phyloP scores from a whole-genome alignment of 148 eudicot species.

The Limonium bicolor region DNA sequence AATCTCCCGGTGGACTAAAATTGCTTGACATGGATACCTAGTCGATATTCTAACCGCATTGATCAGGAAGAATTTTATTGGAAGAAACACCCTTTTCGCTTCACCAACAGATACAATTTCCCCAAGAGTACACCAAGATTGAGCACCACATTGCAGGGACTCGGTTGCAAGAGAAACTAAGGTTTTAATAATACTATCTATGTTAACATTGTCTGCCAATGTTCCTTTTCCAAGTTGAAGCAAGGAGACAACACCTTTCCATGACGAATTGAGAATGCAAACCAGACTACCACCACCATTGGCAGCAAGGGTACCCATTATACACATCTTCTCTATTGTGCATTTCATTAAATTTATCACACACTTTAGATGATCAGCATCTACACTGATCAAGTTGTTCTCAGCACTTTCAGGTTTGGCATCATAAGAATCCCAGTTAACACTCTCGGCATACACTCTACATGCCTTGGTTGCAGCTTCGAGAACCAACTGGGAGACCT shows the following conservation, averaged over 20 bases:
- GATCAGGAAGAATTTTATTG: slow-evolving; percentile 76
- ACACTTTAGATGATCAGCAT: too few species aligned
- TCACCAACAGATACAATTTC: slow-evolving; percentile 42
- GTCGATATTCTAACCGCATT: slow-evolving; percentile 81
- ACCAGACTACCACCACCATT: slow-evolving; percentile 82
- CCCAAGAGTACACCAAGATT: slow-evolving; percentile 47
- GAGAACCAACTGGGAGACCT: slow-evolving; percentile 37
- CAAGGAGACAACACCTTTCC: slow-evolving; percentile 91
- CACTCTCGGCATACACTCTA: slow-evolving; percentile 41
- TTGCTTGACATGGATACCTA: slow-evolving; percentile 61
- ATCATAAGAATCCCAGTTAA: slow-evolving; percentile 36
- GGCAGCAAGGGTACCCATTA: slow-evolving; percentile 73
- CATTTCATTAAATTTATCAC: slow-evolving; percentile 32
- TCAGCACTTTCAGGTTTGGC: slow-evolving; percentile 16
- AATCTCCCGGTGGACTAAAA: slow-evolving; percentile 37
- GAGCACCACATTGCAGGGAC: slow-evolving; percentile 58
- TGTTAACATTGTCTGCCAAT: slow-evolving; percentile 48
- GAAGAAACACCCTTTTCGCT: slow-evolving; percentile 80
- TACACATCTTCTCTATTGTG: slow-evolving; percentile 52
- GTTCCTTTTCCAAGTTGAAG: slow-evolving; percentile 76
- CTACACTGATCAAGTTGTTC: slow-evolving; percentile 7
- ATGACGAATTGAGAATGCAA: slow-evolving; percentile 59
- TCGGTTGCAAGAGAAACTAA: slow-evolving; percentile 61
- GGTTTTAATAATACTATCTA: slow-evolving; percentile 37
- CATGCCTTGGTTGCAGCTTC: slow-evolving; percentile 56